Evolutionary conservation across 78 protist genomes (phyloP).

Genomic region (Ministeria vibrans): DNA sequence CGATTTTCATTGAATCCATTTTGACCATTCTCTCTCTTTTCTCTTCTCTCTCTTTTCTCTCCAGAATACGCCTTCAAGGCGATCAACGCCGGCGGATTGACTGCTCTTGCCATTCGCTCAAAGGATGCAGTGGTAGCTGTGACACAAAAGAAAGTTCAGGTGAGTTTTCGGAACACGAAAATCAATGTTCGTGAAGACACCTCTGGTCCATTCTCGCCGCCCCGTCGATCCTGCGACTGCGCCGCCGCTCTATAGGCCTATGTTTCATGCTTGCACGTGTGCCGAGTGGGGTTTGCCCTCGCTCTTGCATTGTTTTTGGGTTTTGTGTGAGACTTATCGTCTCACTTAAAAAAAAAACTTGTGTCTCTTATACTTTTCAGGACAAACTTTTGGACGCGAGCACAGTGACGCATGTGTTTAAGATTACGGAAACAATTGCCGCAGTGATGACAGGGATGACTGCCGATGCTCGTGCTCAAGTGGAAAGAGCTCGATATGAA

Average conservation of each 20-base stretch:
- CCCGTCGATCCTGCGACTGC: background rate
- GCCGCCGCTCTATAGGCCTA: background rate
- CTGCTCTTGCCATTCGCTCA: slow-evolving; percentile 88
- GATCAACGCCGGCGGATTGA: slow-evolving; percentile 65
- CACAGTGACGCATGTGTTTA: slow-evolving; percentile 78
- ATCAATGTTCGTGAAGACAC: background rate
- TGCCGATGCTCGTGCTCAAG: slow-evolving; percentile 81
- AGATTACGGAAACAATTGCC: slow-evolving; percentile 76
- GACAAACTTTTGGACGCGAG: slow-evolving; percentile 82
- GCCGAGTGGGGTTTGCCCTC: too few species aligned
- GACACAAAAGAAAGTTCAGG: slow-evolving; percentile 89
- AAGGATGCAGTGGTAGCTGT: slow-evolving; percentile 74
- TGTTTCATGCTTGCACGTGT: too few species aligned
- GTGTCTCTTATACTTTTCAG: slow-evolving; percentile 15
- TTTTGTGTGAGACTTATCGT: too few species aligned
- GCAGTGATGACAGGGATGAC: slow-evolving; percentile 84
- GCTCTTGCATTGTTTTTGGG: too few species aligned
- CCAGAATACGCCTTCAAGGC: slow-evolving; percentile 96
- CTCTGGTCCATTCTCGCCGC: too few species aligned
- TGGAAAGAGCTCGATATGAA: slow-evolving; percentile 74
- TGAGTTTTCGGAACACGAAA: slow-evolving; percentile 6
- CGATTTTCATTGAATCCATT: too few species aligned
- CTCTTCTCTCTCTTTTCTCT: background rate
- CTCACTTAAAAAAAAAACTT: background rate
- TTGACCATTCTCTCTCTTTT: too few species aligned